Percentiles rank a stretch among this genome's conserved stretches.
phyloP scores from a whole-genome alignment of 306 rosid genomes.

The Ammopiptanthus mongolicus region DNA sequence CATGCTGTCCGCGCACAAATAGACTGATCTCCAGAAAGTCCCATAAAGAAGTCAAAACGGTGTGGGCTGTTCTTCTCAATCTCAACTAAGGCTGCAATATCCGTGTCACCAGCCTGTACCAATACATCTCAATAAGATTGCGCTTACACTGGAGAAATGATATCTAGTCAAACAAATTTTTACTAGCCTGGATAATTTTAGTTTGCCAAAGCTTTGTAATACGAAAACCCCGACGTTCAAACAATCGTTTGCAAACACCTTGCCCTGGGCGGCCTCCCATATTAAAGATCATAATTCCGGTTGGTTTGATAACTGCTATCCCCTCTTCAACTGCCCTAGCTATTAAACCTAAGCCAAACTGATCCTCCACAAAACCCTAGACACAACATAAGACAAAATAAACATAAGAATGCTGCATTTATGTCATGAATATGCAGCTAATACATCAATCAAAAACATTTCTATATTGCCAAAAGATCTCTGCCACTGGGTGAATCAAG shows the following conservation, averaged over 20 bases:
- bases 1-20: constrained; percentile 96
- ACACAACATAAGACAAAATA: constrained; percentile 15
- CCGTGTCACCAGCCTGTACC: constrained; percentile 88
- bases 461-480: constrained; percentile 4
- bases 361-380: constrained; percentile 99
- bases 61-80: constrained; percentile 98
- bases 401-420: background rate
- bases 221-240: constrained; percentile 89
- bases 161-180: constrained; percentile 9
- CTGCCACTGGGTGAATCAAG: background rate
- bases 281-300: constrained; percentile 91
- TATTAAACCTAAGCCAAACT: constrained; percentile 91
- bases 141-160: constrained; percentile 14
- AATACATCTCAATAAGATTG: constrained; percentile 26
- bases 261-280: constrained; percentile 99
- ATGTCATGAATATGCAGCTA: background rate
- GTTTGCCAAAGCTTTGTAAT: constrained; percentile 96
- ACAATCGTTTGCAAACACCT: constrained; percentile 82
- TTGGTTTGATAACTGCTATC: constrained; percentile 78
- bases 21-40: constrained; percentile 93
- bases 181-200: constrained; percentile 83
- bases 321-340: constrained; percentile 99
- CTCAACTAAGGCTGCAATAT: constrained; percentile 92
- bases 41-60: constrained; percentile 99
- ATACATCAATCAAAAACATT: background rate